Base-by-base conservation (phyloP, 768 basidiomycete species). In the Mycena galericulata region DNA sequence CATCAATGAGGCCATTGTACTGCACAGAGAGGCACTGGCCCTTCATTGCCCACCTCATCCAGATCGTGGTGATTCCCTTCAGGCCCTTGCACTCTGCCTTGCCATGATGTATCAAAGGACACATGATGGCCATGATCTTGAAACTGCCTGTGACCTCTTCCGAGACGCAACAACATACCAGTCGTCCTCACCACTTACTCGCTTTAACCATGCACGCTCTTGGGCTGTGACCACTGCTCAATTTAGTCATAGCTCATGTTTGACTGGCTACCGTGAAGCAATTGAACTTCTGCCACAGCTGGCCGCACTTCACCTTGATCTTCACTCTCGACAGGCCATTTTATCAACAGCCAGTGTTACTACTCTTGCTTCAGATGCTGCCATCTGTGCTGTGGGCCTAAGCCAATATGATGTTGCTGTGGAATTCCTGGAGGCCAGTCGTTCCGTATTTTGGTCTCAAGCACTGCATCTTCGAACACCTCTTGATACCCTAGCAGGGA, bases 391-490 rank as follows among this genome's bases (percentile, higher is more conserved):
- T 38, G 24, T 63, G 2, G 18, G 27, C 22, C 26, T 27, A n/a
- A 20, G n/a, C 4, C 5, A 54, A 41, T 51, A 40, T n/a, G 6
- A 51, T 29, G 32, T 29, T 51, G 61, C 61, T 8, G 49, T 62
- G 18, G 61, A 62, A 43, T 43, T 41, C 49, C 36, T 62, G 5
- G 61, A 62, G 20, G 50, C 34, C 36, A 38, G 34, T 36, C 34
- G 34, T 36, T 58, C 57, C 14, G 30, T 45, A 29, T 60, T 60
- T 45, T 60, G 58, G 62, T 63, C 62, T 6, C 62, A 63, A 26
- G 62, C 62, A 32, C 49, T 63, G 29, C 47, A 43, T 9, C 51
- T 63, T 4, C 49, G 62, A n/a, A 63, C 51, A 41, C 62, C 62
- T 26, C 62, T 63, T 5, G 29, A 54, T 53, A 34, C 3, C 11